Percentiles rank a stretch among this genome's conserved stretches.
Conservation (phyloP, 768 basidiomycete genomes). For the Hygrophorus russula region DNA sequence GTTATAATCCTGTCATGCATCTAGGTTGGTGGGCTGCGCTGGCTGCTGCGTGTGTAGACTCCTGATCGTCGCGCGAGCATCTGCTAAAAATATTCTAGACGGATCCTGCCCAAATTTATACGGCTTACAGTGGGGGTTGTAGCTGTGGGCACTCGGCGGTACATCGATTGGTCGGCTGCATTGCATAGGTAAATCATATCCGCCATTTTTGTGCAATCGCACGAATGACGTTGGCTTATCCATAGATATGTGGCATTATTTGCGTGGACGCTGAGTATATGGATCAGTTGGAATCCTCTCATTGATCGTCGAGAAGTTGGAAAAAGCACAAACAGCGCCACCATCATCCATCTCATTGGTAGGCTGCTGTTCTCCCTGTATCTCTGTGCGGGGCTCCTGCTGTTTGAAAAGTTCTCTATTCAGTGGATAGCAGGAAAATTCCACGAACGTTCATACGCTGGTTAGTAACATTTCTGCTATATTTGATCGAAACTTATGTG, state of each 20-base stretch:
- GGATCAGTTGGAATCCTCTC: conserved; percentile 66
- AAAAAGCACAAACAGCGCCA: conserved; percentile 19
- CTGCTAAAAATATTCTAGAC: conserved; percentile 21
- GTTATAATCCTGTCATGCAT: background rate
- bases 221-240: no score
- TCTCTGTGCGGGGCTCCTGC: conserved; percentile 56
- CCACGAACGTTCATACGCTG: conserved; percentile 65
- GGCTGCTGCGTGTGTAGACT: conserved; percentile 46
- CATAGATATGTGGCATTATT: conserved; percentile 52
- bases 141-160: conserved; percentile 57
- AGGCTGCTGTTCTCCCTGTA: conserved; percentile 67
- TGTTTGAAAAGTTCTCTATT: conserved; percentile 77
- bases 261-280: conserved; percentile 52
- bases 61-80: conserved; percentile 3
- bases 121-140: conserved; percentile 62
- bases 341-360: conserved; percentile 41
- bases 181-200: conserved; percentile 40
- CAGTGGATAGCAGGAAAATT: conserved; percentile 81
- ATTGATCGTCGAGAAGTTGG: conserved; percentile 32
- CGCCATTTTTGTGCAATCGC: background rate
- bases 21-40: conserved; percentile 75
- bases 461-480: conserved; percentile 17
- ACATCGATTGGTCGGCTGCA: conserved; percentile 69
- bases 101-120: conserved; percentile 40
- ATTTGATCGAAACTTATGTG: conserved; percentile 1